Evolutionary conservation across 1,139 yeast genomes (phyloP).

Genomic region (Yamadazyma membranifaciens): DNA sequence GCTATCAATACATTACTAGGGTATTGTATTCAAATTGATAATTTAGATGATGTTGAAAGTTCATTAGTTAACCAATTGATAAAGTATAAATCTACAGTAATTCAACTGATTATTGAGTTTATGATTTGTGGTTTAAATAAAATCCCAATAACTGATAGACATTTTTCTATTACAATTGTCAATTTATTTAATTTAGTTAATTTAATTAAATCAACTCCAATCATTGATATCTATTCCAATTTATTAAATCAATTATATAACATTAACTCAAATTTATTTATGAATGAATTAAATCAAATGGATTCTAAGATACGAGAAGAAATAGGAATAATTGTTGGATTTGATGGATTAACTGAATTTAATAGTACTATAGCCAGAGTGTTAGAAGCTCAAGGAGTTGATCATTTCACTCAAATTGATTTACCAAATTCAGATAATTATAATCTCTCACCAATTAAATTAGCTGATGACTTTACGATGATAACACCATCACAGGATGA

Average conservation of each 20-base stretch:
- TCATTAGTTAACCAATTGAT: slow-evolving; percentile 37
- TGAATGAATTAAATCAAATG: slow-evolving; percentile 24
- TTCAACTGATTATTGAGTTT: slow-evolving; percentile 28
- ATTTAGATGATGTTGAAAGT: slow-evolving; percentile 29
- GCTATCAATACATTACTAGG: slow-evolving; percentile 28
- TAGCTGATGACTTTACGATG: slow-evolving; percentile 37
- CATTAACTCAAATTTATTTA: slow-evolving; percentile 29
- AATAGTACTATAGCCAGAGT: slow-evolving; percentile 14
- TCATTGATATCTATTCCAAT: slow-evolving; percentile 23
- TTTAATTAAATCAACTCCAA: slow-evolving; percentile 31
- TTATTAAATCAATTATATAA: slow-evolving; percentile 30
- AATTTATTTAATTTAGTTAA: slow-evolving; percentile 34
- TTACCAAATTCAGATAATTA: slow-evolving; percentile 2
- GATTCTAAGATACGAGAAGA: slow-evolving; percentile 30
- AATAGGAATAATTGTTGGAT: slow-evolving; percentile 32
- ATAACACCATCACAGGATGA: slow-evolving; percentile 25
- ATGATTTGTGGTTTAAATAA: slow-evolving; percentile 26
- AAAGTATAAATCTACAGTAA: slow-evolving; percentile 29
- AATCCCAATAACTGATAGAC: slow-evolving; percentile 34
- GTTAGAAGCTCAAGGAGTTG: slow-evolving; percentile 1
- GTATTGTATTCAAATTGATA: slow-evolving; percentile 31
- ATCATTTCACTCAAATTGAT: slow-evolving; percentile 4
- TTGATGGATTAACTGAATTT: slow-evolving; percentile 22
- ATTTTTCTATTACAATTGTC: slow-evolving; percentile 27
- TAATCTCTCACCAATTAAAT: slow-evolving; percentile 18